Conservation (phyloP, 345 rosid species). For the Eucalyptus pumila region DNA sequence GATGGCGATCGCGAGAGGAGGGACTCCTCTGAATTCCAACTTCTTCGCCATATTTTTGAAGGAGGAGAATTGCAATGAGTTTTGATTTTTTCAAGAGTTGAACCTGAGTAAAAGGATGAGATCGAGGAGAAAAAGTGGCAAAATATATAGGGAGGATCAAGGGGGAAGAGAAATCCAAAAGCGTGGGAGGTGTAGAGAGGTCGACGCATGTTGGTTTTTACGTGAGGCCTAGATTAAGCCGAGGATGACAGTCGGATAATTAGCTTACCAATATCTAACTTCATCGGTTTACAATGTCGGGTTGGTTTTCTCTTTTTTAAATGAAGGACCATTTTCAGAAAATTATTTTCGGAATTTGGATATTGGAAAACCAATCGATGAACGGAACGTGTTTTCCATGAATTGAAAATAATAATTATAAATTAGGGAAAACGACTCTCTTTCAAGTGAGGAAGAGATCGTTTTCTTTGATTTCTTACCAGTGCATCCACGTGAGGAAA, state of each 20-base stretch:
- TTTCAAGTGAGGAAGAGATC: too few relatives aligned
- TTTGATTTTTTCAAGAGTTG: neutral
- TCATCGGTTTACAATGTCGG: too few relatives aligned
- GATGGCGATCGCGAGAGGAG: neutral
- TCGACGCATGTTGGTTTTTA: neutral
- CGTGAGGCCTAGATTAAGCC: neutral
- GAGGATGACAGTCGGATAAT: neutral
- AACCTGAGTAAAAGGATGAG: neutral
- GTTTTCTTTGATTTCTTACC: neutral
- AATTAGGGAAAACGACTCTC: too few relatives aligned
- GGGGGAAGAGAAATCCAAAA: neutral
- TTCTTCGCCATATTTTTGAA: neutral
- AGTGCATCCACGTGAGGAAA: neutral
- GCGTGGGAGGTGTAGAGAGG: neutral
- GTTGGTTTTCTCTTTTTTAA: too few relatives aligned
- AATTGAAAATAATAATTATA: too few relatives aligned
- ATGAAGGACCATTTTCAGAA: too few relatives aligned
- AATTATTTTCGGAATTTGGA: too few relatives aligned
- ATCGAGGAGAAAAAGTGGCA: neutral
- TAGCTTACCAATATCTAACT: neutral
- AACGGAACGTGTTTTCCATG: too few relatives aligned
- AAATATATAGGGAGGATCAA: neutral
- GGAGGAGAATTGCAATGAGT: neutral
- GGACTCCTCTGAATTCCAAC: neutral
- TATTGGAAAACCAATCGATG: too few relatives aligned